Base-by-base conservation (phyloP, 164 flowering plant species). In the Vitis rotundifolia region DNA sequence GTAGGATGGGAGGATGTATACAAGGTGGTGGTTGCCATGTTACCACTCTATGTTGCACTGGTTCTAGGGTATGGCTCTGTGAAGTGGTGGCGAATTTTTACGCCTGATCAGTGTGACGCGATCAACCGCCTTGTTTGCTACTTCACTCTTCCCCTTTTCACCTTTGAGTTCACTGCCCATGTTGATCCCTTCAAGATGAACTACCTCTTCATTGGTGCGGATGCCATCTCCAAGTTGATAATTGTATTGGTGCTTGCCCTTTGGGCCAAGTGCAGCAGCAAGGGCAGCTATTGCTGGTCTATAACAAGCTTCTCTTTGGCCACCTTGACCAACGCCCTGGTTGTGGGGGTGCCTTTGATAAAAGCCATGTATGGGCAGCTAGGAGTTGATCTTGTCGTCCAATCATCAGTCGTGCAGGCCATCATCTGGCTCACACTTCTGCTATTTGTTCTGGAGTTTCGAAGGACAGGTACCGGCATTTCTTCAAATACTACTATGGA, bases 121-220 rank as follows among this genome's bases (percentile, higher is more conserved):
- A 77, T 91, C 11, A 88, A 87, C 78, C 81, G 81, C 3, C 71
- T 91, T 3, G 91, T 84, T 8, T 85, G 90, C 64, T 88, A 66
- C 69, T 89, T 91, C 80, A 91, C 90, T 8, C 79, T 90, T 22
- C 94, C 97, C 13, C 78, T 89, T 63, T 90, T 88, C 84, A 82
- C 85, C 56, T 82, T 91, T 59, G 82, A 87, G 53, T 91, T 91
- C 85, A 73, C 85, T 0, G 79, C 89, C 1, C 70, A 82, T 8
- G 67, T 77, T 11, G 81, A 91, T 62, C 97, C 91, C 12, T 91
- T 82, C 71, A 29, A 83, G 2, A 74, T 80, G 89, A 91, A 91
- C 76, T 82, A 74, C 50, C 59, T 15, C 13, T 85, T 88, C 71
- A 71, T 91, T 8, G 91, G 64, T 0, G 94, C 88, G 0, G 97